phyloP scores from a whole-genome alignment of 2,329 filamentous ascomycete genomes.

The Arthroderma uncinatum region DNA sequence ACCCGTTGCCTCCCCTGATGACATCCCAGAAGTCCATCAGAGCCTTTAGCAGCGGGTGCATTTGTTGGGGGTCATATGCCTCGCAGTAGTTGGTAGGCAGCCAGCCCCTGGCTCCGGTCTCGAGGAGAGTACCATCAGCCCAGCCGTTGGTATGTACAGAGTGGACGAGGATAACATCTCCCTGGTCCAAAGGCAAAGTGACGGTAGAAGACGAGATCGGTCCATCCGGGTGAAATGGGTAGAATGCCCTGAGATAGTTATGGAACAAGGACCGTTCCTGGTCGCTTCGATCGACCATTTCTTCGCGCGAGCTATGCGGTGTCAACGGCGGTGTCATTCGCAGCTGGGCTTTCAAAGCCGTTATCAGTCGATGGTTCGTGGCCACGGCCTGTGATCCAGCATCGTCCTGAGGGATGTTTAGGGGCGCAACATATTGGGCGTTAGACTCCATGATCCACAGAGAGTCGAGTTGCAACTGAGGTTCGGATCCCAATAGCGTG shows the following conservation, averaged over 20 bases:
- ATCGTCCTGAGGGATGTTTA: constrained; percentile 13
- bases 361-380: constrained; percentile 12
- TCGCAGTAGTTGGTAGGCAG: constrained; percentile 97
- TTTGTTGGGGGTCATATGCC: constrained; percentile 77
- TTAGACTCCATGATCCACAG: constrained; percentile 11
- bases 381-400: constrained; percentile 2
- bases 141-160: constrained; percentile 97
- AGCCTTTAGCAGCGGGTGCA: constrained; percentile 73
- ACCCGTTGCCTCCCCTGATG: constrained; percentile 63
- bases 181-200: constrained; percentile 76
- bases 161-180: constrained; percentile 86
- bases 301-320: constrained; percentile 53
- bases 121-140: constrained; percentile 86
- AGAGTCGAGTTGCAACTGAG: background rate
- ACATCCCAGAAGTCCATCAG: constrained; percentile 89
- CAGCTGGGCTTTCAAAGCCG: constrained; percentile 19
- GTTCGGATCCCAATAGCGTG: background rate
- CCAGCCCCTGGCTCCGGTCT: constrained; percentile 83
- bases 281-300: constrained; percentile 37
- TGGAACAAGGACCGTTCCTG: constrained; percentile 60
- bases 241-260: constrained; percentile 90
- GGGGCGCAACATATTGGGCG: constrained; percentile 13
- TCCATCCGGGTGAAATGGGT: constrained; percentile 74
- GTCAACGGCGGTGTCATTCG: constrained; percentile 71
- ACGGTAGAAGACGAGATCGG: constrained; percentile 73